Percentiles rank a stretch among this genome's conserved stretches.
Conservation (phyloP, 78 protist genomes). For the Pelomyxa schiedti region DNA sequence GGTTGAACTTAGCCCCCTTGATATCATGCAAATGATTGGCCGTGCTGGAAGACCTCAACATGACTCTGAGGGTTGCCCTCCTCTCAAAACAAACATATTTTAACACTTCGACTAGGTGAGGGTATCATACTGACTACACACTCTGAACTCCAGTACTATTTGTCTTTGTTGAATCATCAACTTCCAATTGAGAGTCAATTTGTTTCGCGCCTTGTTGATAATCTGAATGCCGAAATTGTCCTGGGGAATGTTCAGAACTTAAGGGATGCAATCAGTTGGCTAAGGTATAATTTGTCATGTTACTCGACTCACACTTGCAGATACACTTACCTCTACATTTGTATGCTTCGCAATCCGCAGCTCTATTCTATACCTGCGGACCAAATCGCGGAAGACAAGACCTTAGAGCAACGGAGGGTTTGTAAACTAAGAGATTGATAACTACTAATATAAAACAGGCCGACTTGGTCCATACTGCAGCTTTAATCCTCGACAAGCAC, state of each 20-base stretch:
- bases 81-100: too few relatives aligned
- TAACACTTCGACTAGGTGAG: too few relatives aligned
- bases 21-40: slow-evolving; percentile 98
- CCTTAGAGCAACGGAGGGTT: slow-evolving; percentile 45
- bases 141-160: slow-evolving; percentile 83
- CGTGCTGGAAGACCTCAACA: slow-evolving; percentile 99
- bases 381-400: slow-evolving; percentile 29
- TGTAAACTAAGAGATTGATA: too few relatives aligned
- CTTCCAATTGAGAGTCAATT: slow-evolving; percentile 96
- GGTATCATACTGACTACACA: slow-evolving; percentile 89
- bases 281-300: too few relatives aligned
- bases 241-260: slow-evolving; percentile 73
- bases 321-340: slow-evolving; percentile 91
- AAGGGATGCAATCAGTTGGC: slow-evolving; percentile 90
- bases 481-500: slow-evolving; percentile 68
- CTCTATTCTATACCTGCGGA: slow-evolving; percentile 74
- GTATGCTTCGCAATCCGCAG: slow-evolving; percentile 89
- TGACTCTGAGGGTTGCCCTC: slow-evolving; percentile 85
- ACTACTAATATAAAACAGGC: slow-evolving; percentile 54
- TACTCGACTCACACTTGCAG: too few relatives aligned
- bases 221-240: slow-evolving; percentile 96
- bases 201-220: slow-evolving; percentile 72
- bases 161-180: slow-evolving; percentile 90
- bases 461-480: slow-evolving; percentile 89
- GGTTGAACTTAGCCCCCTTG: slow-evolving; percentile 82